Evolutionary conservation across 2,329 filamentous ascomycete species (phyloP).

Genomic region (Trichoderma koningii): DNA sequence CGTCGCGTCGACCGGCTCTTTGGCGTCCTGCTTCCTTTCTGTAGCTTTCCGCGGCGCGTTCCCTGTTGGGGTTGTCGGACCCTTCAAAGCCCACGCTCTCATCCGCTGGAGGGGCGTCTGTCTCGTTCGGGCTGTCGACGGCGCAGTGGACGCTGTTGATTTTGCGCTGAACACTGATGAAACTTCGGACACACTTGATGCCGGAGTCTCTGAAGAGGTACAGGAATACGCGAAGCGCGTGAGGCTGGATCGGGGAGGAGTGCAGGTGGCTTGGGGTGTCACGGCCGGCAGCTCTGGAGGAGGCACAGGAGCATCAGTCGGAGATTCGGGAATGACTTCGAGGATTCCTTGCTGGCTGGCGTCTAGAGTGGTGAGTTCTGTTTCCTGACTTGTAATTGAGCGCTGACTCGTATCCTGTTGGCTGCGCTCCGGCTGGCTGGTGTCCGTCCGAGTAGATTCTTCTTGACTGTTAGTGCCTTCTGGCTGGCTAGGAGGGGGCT

Average conservation of each 20-base stretch:
- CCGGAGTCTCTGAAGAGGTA: slow-evolving; percentile 38
- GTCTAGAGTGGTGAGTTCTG: slow-evolving; percentile 24
- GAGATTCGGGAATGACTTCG: slow-evolving; percentile 32
- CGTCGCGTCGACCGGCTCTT: slow-evolving; percentile 53
- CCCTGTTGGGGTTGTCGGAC: slow-evolving; percentile 36
- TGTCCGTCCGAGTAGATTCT: background rate
- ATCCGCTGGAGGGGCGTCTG: slow-evolving; percentile 58
- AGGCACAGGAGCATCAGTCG: slow-evolving; percentile 36
- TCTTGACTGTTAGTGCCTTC: background rate
- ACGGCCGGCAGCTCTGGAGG: slow-evolving; percentile 35
- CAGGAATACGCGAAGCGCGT: slow-evolving; percentile 42
- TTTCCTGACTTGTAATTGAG: slow-evolving; percentile 27
- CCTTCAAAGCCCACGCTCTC: slow-evolving; percentile 47
- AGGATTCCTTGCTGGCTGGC: slow-evolving; percentile 33
- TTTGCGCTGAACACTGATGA: slow-evolving; percentile 43
- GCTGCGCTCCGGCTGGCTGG: slow-evolving; percentile 16
- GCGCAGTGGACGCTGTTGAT: slow-evolving; percentile 43
- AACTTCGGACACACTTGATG: slow-evolving; percentile 40
- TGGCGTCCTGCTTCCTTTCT: slow-evolving; percentile 37
- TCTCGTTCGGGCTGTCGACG: slow-evolving; percentile 47
- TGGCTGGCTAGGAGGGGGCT: background rate
- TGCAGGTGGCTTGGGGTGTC: slow-evolving; percentile 32
- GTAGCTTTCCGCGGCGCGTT: slow-evolving; percentile 36
- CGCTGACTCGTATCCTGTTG: slow-evolving; percentile 26
- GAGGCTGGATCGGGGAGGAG: slow-evolving; percentile 39